Base-by-base conservation (phyloP, 2,329 filamentous ascomycete species). In the Phialophora chinensis region DNA sequence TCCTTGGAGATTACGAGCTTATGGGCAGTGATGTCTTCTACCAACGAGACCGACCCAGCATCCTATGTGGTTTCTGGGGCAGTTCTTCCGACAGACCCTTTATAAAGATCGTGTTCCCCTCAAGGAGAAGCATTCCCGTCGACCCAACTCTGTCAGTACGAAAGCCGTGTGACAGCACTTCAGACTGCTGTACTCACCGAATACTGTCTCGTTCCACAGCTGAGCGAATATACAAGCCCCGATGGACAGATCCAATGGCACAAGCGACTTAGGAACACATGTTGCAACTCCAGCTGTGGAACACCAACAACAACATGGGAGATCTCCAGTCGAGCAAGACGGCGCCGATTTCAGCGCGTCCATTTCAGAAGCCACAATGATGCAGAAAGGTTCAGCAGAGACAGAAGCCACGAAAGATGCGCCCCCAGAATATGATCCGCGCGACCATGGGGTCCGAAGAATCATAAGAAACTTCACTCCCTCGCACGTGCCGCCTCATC, bases 381-480 rank as follows among this genome's bases (percentile, higher is more conserved):
- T 14, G 20, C 44, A 49, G 20, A 23, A 23, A 10, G 44, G 10
- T 49, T 23, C 44, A 7, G 17, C 44, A n/a, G 44, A n/a, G 17
- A 23, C 17, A 14, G 50, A 53, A 53, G 50, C n/a, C 6, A 53
- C 2, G 23, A 56, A 56, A n/a, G 55, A 58, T 5, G 4, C 44
- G 2, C 35, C 27, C 10, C 27, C 35, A 42, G 20, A 29, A 42
- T 25, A 58, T 3, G 55, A 25, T 25, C 27, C n/a, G 35, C 33
- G 31, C 12, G 55, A 58, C 38, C 55, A 44, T 20, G 55, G 55
- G 23, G 23, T 44, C 31, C 55, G 55, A 42, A 58, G 55, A 17
- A 58, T 58, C 35, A 58, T 58, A 23, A 42, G 55, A 20, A 58
- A 58, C 42, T 58, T 58, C 55, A 58, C 55, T 42, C 55, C 55